Percentiles rank a stretch among this genome's conserved stretches.
These are phyloP conservation scores for Hortaea werneckii DNA, from an alignment of 2,329 filamentous ascomycete species.

Conservation along the genomic window DNA sequence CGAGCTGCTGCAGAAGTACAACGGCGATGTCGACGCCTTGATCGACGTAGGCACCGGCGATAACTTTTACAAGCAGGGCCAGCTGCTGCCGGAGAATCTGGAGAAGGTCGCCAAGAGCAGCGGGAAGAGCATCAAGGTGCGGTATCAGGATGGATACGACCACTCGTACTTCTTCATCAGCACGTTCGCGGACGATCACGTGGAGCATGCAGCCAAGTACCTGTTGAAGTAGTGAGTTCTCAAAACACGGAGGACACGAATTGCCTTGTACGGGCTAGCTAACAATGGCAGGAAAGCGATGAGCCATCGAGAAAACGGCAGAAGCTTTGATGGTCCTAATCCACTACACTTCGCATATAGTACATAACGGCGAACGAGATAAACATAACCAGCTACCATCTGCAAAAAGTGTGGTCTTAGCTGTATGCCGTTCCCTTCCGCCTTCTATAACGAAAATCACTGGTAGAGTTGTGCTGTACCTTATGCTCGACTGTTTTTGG, in stretches of 20 bases:
- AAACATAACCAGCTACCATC: too few species aligned
- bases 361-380: too few species aligned
- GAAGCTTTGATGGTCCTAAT: not conserved
- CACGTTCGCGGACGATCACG: conserved; percentile 78
- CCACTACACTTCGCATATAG: too few species aligned
- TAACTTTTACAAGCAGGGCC: conserved; percentile 91
- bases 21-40: conserved; percentile 61
- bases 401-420: too few species aligned
- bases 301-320: not conserved
- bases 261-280: not conserved
- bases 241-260: not conserved
- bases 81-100: conserved; percentile 90
- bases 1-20: conserved; percentile 71
- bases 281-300: not conserved
- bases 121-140: conserved; percentile 62
- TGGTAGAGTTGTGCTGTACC: too few species aligned
- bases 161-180: conserved; percentile 98
- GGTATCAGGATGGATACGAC: conserved; percentile 87
- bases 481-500: too few species aligned
- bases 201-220: conserved; percentile 84
- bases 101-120: conserved; percentile 66
- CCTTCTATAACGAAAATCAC: too few species aligned
- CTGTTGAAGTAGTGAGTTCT: conserved; percentile 33
- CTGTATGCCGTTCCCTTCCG: too few species aligned
- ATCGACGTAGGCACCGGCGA: conserved; percentile 92